Evolutionary conservation across 2,329 filamentous ascomycete species (phyloP), one percentile per base, ranked within the genome.

Genomic region (Colletotrichum liriopes): DNA sequence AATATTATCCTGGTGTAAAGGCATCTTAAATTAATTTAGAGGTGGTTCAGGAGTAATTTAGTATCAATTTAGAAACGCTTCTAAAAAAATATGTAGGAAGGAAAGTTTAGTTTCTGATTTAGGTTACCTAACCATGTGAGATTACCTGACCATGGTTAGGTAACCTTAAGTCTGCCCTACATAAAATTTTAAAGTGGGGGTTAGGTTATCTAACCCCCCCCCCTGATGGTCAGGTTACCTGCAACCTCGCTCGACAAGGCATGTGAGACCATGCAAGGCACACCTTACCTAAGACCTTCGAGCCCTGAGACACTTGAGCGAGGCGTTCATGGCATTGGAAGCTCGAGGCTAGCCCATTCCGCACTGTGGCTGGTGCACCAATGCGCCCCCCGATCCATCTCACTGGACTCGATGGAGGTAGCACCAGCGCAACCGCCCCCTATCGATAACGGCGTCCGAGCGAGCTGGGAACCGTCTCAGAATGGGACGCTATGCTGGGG

Each of bases 281-380:
- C 69, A 26, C 58, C 59, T 64, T 47, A 52, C 52, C 69, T 20
- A 60, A 63, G 37, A 35, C 43, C 61, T 43, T 54, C 49, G 55
- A 43, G 61, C 23, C 61, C 43, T 43, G 20, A 51, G 32, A 26
- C 52, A 35, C 43, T 58, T n/a, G 52, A 69, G 52, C 47, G 58
- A 72, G 65, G 69, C 65, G 65, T 69, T 69, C 51, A 72, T 72
- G 69, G 69, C 69, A 72, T 72, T 69, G 52, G 37, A 41, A 43
- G 35, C 23, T 16, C 35, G 51, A 11, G 58, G 32, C 29, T 60
- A n/a, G 59, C 59, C 14, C 59, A 55, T 69, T 60, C 52, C 64
- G 59, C 45, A 52, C 59, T 72, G 65, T 72, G 70, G 70, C 70
- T 72, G 59, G 59, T 72, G 65, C 65, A 51, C 32, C 35, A 37